Evolutionary conservation across 768 basidiomycete genomes (phyloP).

Genomic region (Hericium alpestre): DNA sequence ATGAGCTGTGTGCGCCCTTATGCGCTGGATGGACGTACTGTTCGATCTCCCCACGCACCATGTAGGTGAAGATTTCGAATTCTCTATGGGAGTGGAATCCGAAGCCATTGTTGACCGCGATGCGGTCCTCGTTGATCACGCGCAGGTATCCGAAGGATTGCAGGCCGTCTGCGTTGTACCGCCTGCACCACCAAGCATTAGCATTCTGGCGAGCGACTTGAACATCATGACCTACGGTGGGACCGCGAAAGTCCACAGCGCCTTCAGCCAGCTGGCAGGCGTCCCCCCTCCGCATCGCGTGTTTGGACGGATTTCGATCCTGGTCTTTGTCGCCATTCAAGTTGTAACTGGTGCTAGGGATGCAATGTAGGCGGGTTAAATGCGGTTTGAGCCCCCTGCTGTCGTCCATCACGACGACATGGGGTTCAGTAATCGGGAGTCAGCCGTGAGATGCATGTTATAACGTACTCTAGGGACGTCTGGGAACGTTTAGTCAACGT

Average conservation of each 20-base stretch:
- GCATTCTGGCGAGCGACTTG: too few species aligned
- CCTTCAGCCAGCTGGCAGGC: slow-evolving; percentile 42
- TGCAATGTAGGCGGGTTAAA: too few species aligned
- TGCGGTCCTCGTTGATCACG: slow-evolving; percentile 92
- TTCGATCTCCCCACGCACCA: slow-evolving; percentile 68
- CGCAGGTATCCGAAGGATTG: slow-evolving; percentile 64
- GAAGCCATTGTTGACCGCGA: slow-evolving; percentile 66
- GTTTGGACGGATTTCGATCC: slow-evolving; percentile 7
- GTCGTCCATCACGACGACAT: too few species aligned
- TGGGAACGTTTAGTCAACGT: too few species aligned
- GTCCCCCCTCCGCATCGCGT: slow-evolving; percentile 9
- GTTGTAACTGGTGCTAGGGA: too few species aligned
- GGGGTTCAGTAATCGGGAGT: too few species aligned
- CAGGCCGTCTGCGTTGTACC: slow-evolving; percentile 47
- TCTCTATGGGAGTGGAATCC: slow-evolving; percentile 76
- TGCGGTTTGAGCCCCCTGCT: too few species aligned
- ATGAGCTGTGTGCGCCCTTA: neutral
- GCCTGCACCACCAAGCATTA: too few species aligned
- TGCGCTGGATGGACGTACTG: slow-evolving; percentile 40
- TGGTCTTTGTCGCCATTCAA: neutral
- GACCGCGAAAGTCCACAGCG: slow-evolving; percentile 68
- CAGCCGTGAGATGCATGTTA: too few species aligned
- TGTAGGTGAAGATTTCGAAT: slow-evolving; percentile 88
- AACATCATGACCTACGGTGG: slow-evolving; percentile 31
- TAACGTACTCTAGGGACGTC: too few species aligned